Evolutionary conservation across 2,329 filamentous ascomycete species (phyloP).

Genomic region (Conoideocrella luteorostrata): DNA sequence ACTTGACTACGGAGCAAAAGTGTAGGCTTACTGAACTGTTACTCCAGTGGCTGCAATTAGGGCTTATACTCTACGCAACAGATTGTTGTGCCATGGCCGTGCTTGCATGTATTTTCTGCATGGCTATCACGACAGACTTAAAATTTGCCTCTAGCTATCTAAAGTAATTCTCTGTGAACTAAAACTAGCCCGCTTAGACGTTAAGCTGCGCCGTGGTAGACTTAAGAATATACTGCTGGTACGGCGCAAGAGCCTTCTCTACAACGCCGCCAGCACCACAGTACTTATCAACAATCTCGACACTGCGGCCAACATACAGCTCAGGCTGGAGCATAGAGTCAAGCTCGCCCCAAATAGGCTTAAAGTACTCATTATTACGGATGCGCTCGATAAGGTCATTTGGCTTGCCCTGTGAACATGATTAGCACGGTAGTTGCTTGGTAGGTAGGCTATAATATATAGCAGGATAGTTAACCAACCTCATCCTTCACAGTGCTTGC

Average conservation of each 20-base stretch:
- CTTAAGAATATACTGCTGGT: conserved; percentile 26
- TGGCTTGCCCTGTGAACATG: conserved; percentile 44
- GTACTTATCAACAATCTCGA: conserved; percentile 38
- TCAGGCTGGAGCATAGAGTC: conserved; percentile 61
- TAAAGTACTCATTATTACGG: conserved; percentile 66
- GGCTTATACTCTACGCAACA: too few species aligned
- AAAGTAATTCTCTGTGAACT: neutral
- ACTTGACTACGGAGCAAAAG: too few species aligned
- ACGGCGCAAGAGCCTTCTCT: conserved; percentile 32
- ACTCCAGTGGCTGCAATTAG: too few species aligned
- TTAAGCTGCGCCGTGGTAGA: conserved; percentile 8
- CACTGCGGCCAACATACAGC: conserved; percentile 40
- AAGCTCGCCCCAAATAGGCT: conserved; percentile 61
- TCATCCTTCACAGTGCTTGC: conserved; percentile 49
- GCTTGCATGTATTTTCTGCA: neutral
- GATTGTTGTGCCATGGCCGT: neutral
- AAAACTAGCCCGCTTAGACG: conserved; percentile 1
- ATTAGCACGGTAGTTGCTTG: conserved; percentile 1
- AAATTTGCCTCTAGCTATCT: neutral
- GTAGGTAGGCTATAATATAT: neutral
- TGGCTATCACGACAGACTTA: too few species aligned
- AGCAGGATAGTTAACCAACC: conserved; percentile 10
- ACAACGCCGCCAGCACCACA: conserved; percentile 33
- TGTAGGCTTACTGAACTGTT: too few species aligned
- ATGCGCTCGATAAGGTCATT: conserved; percentile 83